Conservation (phyloP, 768 basidiomycete genomes). For the Hypholoma fasciculare region DNA sequence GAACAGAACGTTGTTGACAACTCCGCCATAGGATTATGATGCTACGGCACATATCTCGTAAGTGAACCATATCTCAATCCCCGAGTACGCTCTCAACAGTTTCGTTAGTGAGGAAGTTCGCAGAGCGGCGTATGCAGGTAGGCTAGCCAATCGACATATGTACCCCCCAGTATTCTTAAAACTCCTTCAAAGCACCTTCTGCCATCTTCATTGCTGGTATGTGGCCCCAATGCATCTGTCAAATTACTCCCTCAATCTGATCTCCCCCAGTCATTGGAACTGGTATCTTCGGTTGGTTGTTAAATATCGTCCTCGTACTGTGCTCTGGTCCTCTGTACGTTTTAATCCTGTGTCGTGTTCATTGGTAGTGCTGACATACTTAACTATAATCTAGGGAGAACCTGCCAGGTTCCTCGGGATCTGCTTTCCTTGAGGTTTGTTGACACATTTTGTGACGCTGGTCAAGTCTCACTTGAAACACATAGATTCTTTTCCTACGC, state of each 20-base stretch:
- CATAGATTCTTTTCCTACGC: slow-evolving; percentile 69
- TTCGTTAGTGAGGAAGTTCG: slow-evolving; percentile 69
- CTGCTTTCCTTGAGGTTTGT: slow-evolving; percentile 66
- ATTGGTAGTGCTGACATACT: background rate
- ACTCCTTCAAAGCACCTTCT: slow-evolving; percentile 39
- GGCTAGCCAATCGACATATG: background rate
- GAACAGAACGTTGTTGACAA: background rate
- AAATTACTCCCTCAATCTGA: slow-evolving; percentile 3
- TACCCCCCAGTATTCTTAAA: background rate
- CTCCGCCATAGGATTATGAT: slow-evolving; percentile 61
- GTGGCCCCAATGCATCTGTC: slow-evolving; percentile 1
- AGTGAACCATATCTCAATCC: slow-evolving; percentile 20
- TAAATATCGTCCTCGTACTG: slow-evolving; percentile 85
- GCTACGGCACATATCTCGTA: slow-evolving; percentile 83
- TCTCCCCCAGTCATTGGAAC: slow-evolving; percentile 61
- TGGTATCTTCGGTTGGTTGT: slow-evolving; percentile 78
- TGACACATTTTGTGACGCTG: background rate
- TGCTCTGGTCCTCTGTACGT: slow-evolving; percentile 77
- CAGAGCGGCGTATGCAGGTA: slow-evolving; percentile 77
- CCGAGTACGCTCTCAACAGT: background rate
- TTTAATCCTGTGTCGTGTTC: background rate
- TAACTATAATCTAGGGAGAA: slow-evolving; percentile 40
- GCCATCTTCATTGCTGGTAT: slow-evolving; percentile 62
- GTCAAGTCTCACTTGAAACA: background rate
- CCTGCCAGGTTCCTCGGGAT: slow-evolving; percentile 69